These are phyloP conservation scores for Oryza meridionalis DNA, from an alignment of 176 grass and related monocot species.

Conservation along the genomic window DNA sequence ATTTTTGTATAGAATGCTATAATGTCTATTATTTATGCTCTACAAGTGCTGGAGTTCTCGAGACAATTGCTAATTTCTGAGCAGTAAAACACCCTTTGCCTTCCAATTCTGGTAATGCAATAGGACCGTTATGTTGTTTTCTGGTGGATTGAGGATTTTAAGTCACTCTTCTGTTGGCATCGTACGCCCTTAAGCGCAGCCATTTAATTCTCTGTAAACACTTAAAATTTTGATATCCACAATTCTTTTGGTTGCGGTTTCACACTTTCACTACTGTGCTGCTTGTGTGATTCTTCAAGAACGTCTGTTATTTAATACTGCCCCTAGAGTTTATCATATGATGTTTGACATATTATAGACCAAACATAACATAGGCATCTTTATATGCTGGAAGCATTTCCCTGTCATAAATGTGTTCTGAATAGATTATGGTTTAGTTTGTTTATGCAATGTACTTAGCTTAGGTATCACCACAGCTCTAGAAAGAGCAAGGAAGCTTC, in stretches of 20 bases:
- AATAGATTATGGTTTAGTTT: conserved; percentile 46
- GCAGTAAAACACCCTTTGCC: background rate
- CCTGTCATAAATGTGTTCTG: conserved; percentile 44
- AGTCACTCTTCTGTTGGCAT: background rate
- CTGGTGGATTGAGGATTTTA: background rate
- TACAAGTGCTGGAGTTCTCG: conserved; percentile 18
- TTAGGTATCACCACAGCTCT: conserved; percentile 42
- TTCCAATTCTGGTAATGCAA: background rate
- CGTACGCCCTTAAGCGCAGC: background rate
- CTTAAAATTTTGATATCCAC: background rate
- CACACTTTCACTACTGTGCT: background rate
- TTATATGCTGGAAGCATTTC: conserved; percentile 32
- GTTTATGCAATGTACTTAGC: conserved; percentile 56
- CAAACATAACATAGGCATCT: conserved; percentile 31
- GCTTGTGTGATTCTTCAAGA: background rate
- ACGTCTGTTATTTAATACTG: background rate
- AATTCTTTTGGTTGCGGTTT: background rate
- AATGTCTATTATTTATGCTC: conserved; percentile 18
- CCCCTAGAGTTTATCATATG: conserved; percentile 27
- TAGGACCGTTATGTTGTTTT: background rate
- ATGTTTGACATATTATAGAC: conserved; percentile 19
- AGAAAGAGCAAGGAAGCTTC: conserved; percentile 70
- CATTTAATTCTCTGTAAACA: background rate
- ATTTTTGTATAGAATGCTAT: conserved; percentile 54
- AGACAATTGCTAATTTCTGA: conserved; percentile 27